Base-by-base conservation (phyloP, 1,284 basidiomycete genomes). In the Leccinum laetum region DNA sequence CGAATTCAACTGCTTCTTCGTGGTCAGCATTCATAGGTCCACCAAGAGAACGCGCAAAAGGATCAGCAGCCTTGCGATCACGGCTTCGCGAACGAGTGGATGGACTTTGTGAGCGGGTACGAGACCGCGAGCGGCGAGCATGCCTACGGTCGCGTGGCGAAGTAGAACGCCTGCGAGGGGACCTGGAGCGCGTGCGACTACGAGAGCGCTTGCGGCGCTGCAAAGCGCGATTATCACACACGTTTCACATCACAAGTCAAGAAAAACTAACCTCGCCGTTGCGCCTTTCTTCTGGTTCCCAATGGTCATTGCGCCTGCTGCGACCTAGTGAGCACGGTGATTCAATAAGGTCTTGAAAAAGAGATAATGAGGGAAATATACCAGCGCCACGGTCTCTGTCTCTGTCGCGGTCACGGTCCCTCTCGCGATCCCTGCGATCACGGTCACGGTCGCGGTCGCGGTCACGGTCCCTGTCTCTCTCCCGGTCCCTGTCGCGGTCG, bases 11-110 rank as follows among this genome's bases (percentile, higher is more conserved):
- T 14, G 94, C 94, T 77, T 96, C 94, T 80, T 94, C 93, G 65
- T 91, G 87, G 21, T 92, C 88, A 32, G 94, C 94, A 71, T 96
- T 96, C 87, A 96, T 95, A 2, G 95, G 93, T 2, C 94, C 94
- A 29, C 93, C 94, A 29, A 94, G 87, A 3, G 92, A 93, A 64
- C 91, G 88, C 18, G 90, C 79, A 71, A 92, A 92, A 5, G 89
- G 74, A 69, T 92, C 91, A 4, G 80, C 73, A 60, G 83, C 71
- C 72, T 86, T 86, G 70, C 88, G 84, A 68, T 87, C 87, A 62
- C 90, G 85, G 58, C 86, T 87, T 39, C 87, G 85, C 58, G 82
- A 81, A 62, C 87, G 83, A 21, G 88, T 86, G 61, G 84, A 84
- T 49, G 82, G 83, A 29, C 86, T 86, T 56, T 84, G 81, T 26